Conservation (phyloP, 164 flowering plant species). For the Sextonia rubra region DNA sequence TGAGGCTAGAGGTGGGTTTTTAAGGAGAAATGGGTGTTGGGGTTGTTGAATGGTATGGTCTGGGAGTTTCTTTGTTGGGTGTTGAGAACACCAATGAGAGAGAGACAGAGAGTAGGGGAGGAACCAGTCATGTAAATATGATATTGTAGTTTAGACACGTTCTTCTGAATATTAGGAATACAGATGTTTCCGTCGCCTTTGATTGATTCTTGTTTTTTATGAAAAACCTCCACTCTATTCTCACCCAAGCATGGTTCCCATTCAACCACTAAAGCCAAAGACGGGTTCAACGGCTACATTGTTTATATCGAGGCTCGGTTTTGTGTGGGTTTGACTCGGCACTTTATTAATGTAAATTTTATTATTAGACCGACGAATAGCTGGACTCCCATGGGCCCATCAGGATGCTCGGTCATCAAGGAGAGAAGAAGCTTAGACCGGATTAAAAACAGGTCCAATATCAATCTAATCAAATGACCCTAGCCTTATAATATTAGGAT, state of each 20-base stretch:
- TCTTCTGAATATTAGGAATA: background rate
- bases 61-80: slow-evolving; percentile 2
- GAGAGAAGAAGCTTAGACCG: too few species aligned
- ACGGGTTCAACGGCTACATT: background rate
- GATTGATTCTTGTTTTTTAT: background rate
- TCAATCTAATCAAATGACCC: too few species aligned
- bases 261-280: background rate
- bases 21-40: background rate
- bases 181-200: background rate
- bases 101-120: background rate
- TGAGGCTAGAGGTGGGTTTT: background rate
- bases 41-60: slow-evolving; percentile 8
- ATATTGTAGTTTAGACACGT: background rate
- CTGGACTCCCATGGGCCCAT: too few species aligned
- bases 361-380: too few species aligned
- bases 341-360: too few species aligned
- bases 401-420: too few species aligned
- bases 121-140: background rate
- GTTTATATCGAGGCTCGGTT: too few species aligned
- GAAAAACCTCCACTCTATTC: background rate
- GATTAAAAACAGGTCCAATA: too few species aligned
- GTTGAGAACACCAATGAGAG: background rate
- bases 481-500: too few species aligned
- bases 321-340: too few species aligned
- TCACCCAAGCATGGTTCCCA: background rate